phyloP scores from a whole-genome alignment of 2,329 filamentous ascomycete genomes.

The Fusarium tanahbumbuense region DNA sequence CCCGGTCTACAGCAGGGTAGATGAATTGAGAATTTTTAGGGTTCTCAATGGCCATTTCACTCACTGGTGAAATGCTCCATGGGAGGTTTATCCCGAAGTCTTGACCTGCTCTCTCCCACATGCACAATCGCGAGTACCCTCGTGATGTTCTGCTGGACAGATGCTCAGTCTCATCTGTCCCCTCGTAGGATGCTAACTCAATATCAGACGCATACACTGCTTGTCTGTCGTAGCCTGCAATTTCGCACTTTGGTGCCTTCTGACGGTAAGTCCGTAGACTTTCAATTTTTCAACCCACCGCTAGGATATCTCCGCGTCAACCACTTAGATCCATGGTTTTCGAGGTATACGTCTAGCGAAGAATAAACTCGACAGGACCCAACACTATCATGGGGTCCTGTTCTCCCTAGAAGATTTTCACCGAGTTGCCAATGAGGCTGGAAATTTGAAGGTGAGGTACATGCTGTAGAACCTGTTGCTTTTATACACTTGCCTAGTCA shows the following conservation, averaged over 20 bases:
- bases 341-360: constrained; percentile 96
- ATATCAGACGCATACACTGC: constrained; percentile 15
- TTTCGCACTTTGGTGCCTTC: constrained; percentile 21
- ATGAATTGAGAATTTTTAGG: constrained; percentile 58
- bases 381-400: constrained; percentile 62
- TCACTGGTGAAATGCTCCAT: constrained; percentile 76
- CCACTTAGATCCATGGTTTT: constrained; percentile 76
- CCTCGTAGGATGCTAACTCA: constrained; percentile 36
- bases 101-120: constrained; percentile 42
- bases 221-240: constrained; percentile 34
- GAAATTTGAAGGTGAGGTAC: constrained; percentile 90
- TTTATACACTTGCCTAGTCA: neutral
- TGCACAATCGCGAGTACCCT: constrained; percentile 32
- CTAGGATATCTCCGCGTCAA: constrained; percentile 91
- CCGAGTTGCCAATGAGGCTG: constrained; percentile 72
- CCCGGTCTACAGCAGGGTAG: constrained; percentile 54
- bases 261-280: constrained; percentile 42
- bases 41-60: constrained; percentile 81
- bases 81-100: constrained; percentile 80
- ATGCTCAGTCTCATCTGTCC: constrained; percentile 9
- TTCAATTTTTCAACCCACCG: constrained; percentile 57
- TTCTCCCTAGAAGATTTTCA: constrained; percentile 86
- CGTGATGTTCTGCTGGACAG: constrained; percentile 31
- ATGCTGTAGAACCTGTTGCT: constrained; percentile 52
- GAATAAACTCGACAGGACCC: constrained; percentile 67